Percentiles rank a stretch among this genome's conserved stretches.
phyloP scores from a whole-genome alignment of 805 yeast species.

The Candida koratica region DNA sequence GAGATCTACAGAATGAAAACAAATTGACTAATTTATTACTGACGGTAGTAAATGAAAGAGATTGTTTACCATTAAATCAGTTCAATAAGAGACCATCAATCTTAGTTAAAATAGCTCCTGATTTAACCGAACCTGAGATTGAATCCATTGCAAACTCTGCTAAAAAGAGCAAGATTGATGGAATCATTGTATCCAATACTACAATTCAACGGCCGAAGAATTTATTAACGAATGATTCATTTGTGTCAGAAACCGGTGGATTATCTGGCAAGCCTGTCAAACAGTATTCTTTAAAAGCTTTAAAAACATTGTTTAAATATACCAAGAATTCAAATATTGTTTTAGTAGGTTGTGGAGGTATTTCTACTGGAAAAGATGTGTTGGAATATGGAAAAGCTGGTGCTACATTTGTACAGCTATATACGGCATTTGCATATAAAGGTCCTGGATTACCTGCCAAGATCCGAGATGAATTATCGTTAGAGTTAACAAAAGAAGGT shows the following conservation, averaged over 20 bases:
- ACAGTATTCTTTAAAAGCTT: constrained; percentile 68
- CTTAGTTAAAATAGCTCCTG: constrained; percentile 91
- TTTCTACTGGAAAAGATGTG: constrained; percentile 81
- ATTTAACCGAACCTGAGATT: constrained; percentile 75
- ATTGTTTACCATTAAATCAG: constrained; percentile 34
- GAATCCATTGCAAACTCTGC: constrained; percentile 80
- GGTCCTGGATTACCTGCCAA: constrained; percentile 77
- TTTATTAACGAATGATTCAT: constrained; percentile 47
- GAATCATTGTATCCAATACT: constrained; percentile 89
- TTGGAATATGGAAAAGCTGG: constrained; percentile 91
- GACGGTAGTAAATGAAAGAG: constrained; percentile 64
- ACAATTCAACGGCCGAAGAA: constrained; percentile 76
- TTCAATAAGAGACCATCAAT: constrained; percentile 64
- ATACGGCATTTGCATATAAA: constrained; percentile 86
- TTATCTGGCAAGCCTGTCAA: constrained; percentile 90
- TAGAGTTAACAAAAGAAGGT: constrained; percentile 62
- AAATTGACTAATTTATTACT: constrained; percentile 66
- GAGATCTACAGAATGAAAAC: constrained; percentile 76
- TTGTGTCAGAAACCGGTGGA: constrained; percentile 72
- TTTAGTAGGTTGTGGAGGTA: constrained; percentile 93
- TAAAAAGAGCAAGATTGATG: constrained; percentile 74
- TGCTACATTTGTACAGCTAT: constrained; percentile 81
- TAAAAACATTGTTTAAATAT: constrained; percentile 66
- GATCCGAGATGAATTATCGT: constrained; percentile 39
- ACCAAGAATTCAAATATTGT: constrained; percentile 72